Conservation (phyloP, 192 early-diverging fungal genomes). For the Entomortierella lignicola region DNA sequence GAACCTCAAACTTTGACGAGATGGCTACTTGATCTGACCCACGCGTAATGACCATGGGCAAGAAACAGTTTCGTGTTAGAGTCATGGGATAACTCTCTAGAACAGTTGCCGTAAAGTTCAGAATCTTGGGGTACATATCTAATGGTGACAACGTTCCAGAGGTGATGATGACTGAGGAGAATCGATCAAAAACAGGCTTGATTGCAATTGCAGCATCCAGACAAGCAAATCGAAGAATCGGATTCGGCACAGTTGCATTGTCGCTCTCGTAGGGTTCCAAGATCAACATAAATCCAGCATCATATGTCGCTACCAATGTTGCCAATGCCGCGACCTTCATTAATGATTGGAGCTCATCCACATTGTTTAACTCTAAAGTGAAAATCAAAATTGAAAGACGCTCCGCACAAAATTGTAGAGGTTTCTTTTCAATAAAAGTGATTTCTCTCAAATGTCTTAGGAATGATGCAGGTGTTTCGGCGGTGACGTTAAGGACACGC, state of each 20-base stretch:
- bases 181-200: conserved; percentile 95
- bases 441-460: conserved; percentile 93
- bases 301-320: conserved; percentile 95
- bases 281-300: conserved; percentile 95
- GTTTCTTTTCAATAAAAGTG: conserved; percentile 95
- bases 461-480: conserved; percentile 95
- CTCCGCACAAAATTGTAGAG: conserved; percentile 95
- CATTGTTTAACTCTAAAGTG: conserved; percentile 92
- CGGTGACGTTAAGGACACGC: conserved; percentile 97
- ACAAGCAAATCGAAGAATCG: conserved; percentile 89
- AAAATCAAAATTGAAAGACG: conserved; percentile 89
- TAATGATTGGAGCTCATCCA: conserved; percentile 87
- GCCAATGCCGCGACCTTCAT: conserved; percentile 92
- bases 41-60: conserved; percentile 96
- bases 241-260: conserved; percentile 91
- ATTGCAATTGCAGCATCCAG: conserved; percentile 97
- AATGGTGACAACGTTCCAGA: conserved; percentile 99
- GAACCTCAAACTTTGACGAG: conserved; percentile 97
- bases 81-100: conserved; percentile 98
- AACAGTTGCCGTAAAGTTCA: conserved; percentile 89
- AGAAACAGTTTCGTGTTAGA: conserved; percentile 92
- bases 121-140: conserved; percentile 96
- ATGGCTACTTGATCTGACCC: conserved; percentile 99
- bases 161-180: conserved; percentile 96
- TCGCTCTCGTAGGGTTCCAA: conserved; percentile 98